Base-by-base conservation (phyloP, 2,329 filamentous ascomycete species). In the Aspergillus hortae region DNA sequence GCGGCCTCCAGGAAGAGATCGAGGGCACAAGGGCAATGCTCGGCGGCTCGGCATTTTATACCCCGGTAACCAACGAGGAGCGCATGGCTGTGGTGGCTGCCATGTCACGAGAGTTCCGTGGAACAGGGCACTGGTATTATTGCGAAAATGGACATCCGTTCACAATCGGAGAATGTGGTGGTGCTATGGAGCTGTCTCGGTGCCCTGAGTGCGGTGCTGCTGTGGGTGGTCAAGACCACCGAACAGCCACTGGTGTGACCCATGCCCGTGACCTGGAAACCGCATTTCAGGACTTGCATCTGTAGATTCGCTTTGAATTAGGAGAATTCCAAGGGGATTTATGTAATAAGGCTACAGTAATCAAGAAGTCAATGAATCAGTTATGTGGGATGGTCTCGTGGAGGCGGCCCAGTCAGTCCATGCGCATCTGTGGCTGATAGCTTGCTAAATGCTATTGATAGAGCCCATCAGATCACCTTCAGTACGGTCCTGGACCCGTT, bases 101-200 rank as follows among this genome's bases (percentile, higher is more conserved):
- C 2, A 84, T 85, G 80, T 63, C 75, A 1, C 51, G 44, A 0
- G 77, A 80, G 54, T 77, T 83, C 35, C 54, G 48, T 0, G 77
- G 79, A 0, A 82, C 77, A 0, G 84, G 84, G 0, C 74, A 76
- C 54, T 76, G 72, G 60, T 79, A 73, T 50, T 67, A 71, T 49
- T 74, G 71, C 52, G 52, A 38, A n/a, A 72, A 73, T 43, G 62
- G 66, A 0, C 70, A 74, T 58, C 70, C 68, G 2, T 86, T 88
- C 56, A 82, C 83, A 0, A 76, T 88, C 30, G 84, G 84, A 1
- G 82, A 88, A 54, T 87, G 85, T 60, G 85, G 85, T 1, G 81
- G 83, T 76, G 81, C 85, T 0, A 86, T 87, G 82, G 55, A 89
- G 63, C 49, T 61, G 15, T 78, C 84, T 1, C 66, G 66, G 2